Base-by-base conservation (phyloP, 257 asterid species). In the Solanum tarijense region DNA sequence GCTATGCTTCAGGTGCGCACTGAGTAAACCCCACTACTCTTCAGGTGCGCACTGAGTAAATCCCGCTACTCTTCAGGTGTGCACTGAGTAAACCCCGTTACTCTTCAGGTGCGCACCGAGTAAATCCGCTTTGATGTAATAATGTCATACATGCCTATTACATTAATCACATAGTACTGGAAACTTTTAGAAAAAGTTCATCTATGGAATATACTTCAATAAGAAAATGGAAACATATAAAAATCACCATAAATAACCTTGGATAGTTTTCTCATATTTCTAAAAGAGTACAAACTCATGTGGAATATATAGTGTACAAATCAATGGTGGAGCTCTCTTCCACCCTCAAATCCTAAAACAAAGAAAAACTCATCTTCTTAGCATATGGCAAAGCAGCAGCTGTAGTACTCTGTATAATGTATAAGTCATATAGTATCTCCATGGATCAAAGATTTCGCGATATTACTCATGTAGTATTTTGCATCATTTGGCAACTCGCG, bases 111-210 rank as follows among this genome's bases (percentile, higher is more conserved):
- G 66, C 5, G 2, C 2, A 55, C 0, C 0, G 25, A 20, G 25
- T 55, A 20, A 55, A 20, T 1, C 0, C 23, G 0, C n/a, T 18
- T 0, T 52, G 9, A 3, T 55, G 25, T 20, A 7, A 58, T 58
- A 58, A 58, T 58, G 66, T 20, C 27, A 58, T 58, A 1, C 0
- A 23, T 60, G 14, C 29, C 69, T 60, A 60, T 23, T 9, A 9
- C 69, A 23, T 23, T 23, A 21, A 60, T 60, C 14, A 9, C 29
- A 23, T 0, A 60, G 68, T 60, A 60, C 29, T 1, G 6, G 13
- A 60, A 60, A 60, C 0, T 60, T 23, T 60, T 60, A 60, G 29
- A 60, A 62, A 60, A 62, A 62, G 14, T 9, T 9, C 69, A 62
- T 23, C 69, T 23, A 9, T 23, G 69, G 13, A 62, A 23, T 21